Evolutionary conservation across 495 filamentous ascomycete species (phyloP), one percentile per base, ranked within the genome.

Genomic region (Xylaria grammica): DNA sequence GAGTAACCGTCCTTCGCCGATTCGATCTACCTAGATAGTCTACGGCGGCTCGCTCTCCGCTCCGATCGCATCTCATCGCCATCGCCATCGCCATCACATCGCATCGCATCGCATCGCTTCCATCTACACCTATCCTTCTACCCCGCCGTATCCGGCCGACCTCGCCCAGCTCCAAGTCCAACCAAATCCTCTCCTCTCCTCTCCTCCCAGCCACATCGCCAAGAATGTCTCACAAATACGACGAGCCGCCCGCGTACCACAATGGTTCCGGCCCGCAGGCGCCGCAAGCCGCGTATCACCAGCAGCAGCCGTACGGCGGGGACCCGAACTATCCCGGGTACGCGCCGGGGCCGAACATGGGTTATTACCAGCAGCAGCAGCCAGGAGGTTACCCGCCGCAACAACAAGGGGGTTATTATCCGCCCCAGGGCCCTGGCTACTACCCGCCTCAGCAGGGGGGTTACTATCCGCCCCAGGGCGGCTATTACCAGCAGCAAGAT

Each of bases 211-310:
- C 29, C 50, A 56, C 34, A 29, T 42, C 38, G 1, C 50, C 26
- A 26, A 42, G n/a, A 42, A 81, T 80, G 77, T 72, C 75, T 52
- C 61, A 75, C 42, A 80, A 82, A 71, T 53, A 66, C 66, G 78
- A 79, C 63, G 65, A 75, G 5, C 79, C 79, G 29, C 79, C 79
- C n/a, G 74, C 77, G 10, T 82, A 82, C 74, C 36, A 56, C 60
- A 48, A 29, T 51, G 67, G 49, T 24, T 56, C 56, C 1, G 55
- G 64, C 17, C 72, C 67, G 29, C 75, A 75, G 60, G 56, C 51
- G 1, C 74, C 75, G 2, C 74, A 70, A 49, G 51, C 71, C 34
- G 56, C 72, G 26, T 77, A 77, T 64, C 72, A n/a, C n/a, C n/a
- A 71, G 17, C 65, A 65, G 51, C 64, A 68, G 24, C 72, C 58